Base-by-base conservation (phyloP, 164 flowering plant genomes). In the Litsea cubeba region DNA sequence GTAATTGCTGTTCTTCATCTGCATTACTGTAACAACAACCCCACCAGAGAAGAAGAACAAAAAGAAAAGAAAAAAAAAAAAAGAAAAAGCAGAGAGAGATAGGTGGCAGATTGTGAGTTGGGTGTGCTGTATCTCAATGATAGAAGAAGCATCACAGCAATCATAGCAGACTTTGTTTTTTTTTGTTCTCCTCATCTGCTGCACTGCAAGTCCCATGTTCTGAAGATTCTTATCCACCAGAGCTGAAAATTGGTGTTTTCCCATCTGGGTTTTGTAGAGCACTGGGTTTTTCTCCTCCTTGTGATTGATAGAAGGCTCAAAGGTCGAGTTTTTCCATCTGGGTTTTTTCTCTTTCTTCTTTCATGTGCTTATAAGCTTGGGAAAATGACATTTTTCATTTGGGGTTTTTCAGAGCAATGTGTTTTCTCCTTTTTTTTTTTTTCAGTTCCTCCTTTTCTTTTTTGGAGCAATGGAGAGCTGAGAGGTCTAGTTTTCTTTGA, bases 181-280 rank as follows among this genome's bases (percentile, higher is more conserved):
- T 23, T 23, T 60, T 71, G 18, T 26, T 40, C 32, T 6, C n/a
- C 74, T 70, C 58, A 46, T 64, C 32, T 62, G 57, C 54, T 62
- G 20, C 68, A 28, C 24, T 7, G 23, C 68, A 62, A 28, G 22
- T 40, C 18, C 50, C 67, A 62, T 72, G 74, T 62, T 72, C 66
- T 72, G 57, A 3, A 63, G n/a, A 46, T 62, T 49, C 57, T 40
- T 49, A 65, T 35, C 71, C 71, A 46, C 20, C 71, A 26, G n/a
- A 26, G 3, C 69, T 66, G 66, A 22, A 15, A 35, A 5, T 68
- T 35, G 2, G 69, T 63, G 25, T 62, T 75, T 30, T 70, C 46
- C 46, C 74, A 70, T 71, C 71, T 76, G 77, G 77, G 74, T 68
- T 73, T 71, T 63, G 62, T 6, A 60, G 50, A 32, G 66, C 17